Evolutionary conservation across 163 green algal genomes (phyloP).

Genomic region (Picocystis sp.): DNA sequence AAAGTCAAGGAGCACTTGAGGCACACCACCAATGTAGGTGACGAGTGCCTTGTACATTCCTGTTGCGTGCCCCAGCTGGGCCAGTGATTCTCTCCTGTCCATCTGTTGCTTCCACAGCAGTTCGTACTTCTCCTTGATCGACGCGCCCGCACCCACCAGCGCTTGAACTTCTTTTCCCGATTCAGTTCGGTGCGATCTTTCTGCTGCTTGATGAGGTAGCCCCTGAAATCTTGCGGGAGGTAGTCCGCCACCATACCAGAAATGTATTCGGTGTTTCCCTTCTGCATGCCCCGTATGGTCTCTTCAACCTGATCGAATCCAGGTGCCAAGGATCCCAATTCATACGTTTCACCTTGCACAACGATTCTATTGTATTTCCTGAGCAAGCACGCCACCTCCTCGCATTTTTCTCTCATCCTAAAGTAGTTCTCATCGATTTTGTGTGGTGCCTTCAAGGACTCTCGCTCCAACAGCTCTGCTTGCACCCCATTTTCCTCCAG

Average conservation of each 20-base stretch:
- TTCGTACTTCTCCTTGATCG: constrained; percentile 25
- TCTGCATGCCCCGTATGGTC: constrained; percentile 4
- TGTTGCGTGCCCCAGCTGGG: constrained; percentile 3
- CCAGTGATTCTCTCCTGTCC: constrained; percentile 15
- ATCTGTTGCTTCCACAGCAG: constrained; percentile 28
- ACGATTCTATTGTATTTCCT: neutral
- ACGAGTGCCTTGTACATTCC: constrained; percentile 9
- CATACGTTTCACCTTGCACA: neutral
- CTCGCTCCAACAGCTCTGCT: neutral
- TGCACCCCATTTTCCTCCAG: neutral
- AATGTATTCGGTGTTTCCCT: constrained; percentile 6
- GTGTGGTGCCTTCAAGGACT: constrained; percentile 1
- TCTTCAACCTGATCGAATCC: constrained; percentile 1
- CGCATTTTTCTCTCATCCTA: constrained; percentile 8
- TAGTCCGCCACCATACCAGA: constrained; percentile 15
- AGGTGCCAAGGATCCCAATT: neutral
- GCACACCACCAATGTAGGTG: constrained; percentile 22
- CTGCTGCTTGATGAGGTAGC: constrained; percentile 25
- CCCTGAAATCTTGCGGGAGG: constrained; percentile 24
- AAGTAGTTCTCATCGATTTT: constrained; percentile 11
- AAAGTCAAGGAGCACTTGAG: constrained; percentile 26
- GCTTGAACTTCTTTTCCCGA: constrained; percentile 20
- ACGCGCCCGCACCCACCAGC: constrained; percentile 13
- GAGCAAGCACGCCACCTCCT: constrained; percentile 6
- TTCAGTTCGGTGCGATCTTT: constrained; percentile 18